phyloP scores from a whole-genome alignment of 176 grass and related monocot genomes.

The Eleusine indica region DNA sequence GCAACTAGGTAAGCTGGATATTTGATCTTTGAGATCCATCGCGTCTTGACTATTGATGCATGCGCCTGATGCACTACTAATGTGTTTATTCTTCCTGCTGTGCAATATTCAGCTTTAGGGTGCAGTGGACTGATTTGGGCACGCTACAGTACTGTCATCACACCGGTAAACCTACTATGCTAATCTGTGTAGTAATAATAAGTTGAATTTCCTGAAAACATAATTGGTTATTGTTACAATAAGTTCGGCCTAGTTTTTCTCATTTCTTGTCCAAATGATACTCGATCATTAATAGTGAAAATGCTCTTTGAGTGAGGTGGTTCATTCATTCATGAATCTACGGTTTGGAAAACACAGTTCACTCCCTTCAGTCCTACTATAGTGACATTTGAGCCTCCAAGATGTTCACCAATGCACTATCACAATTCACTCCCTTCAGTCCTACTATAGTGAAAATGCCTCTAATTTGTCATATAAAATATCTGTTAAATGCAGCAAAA shows the following conservation, averaged over 20 bases:
- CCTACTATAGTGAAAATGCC: too few species aligned
- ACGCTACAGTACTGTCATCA: slow-evolving; percentile 60
- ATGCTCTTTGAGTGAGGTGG: not conserved
- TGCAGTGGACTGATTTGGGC: slow-evolving; percentile 56
- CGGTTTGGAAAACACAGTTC: too few species aligned
- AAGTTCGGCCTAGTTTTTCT: not conserved
- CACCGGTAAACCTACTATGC: slow-evolving; percentile 35
- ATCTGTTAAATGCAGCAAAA: too few species aligned
- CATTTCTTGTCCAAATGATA: not conserved
- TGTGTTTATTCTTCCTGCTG: not conserved
- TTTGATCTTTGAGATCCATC: not conserved
- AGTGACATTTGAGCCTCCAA: too few species aligned
- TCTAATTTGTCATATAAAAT: too few species aligned
- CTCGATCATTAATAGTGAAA: not conserved
- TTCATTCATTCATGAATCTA: too few species aligned
- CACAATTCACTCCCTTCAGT: too few species aligned
- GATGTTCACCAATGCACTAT: too few species aligned
- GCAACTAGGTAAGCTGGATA: slow-evolving; percentile 51
- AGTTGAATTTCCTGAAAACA: too few species aligned
- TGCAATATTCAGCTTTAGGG: slow-evolving; percentile 47
- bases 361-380: too few species aligned
- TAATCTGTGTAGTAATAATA: too few species aligned
- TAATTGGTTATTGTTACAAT: not conserved
- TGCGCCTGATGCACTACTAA: not conserved
- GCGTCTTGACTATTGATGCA: too few species aligned